Evolutionary conservation across 2,329 filamentous ascomycete genomes (phyloP), one percentile per base, ranked within the genome.

Genomic region (Rosellinia necatrix): DNA sequence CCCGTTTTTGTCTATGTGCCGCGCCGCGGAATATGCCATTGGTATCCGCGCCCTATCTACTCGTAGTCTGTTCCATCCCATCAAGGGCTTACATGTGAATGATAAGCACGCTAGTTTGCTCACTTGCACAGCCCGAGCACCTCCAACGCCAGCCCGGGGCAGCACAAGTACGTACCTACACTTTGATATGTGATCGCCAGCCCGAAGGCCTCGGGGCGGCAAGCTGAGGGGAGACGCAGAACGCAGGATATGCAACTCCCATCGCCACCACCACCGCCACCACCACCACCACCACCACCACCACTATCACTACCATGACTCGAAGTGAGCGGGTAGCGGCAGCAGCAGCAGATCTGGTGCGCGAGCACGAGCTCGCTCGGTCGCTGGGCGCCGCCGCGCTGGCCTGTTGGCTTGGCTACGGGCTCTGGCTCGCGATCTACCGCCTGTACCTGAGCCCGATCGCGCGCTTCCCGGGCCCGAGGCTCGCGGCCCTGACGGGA

Each of bases 381-480:
- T 34, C 27, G 17, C 37, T 50, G 5, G 37, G 30, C 17, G 6
- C n/a, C 21, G 24, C 21, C 3, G 37, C 37, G 17, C 21, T 50
- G 17, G n/a, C 34, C 5, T 24, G n/a, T 17, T 54, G 48, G 37
- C 9, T 50, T 24, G 48, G 37, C n/a, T 50, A 42, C 24, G 35
- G 29, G 6, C n/a, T 56, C 13, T 50, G 44, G 27, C 32, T 56
- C 10, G 40, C 17, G 4, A 1, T 56, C 30, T 58, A 58, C 35
- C 42, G 55, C 7, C 19, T 58, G 3, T 46, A 40, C n/a, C 22
- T 55, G 6, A 47, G 47, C 17, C 58, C 58, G 2, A 24, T 60
- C n/a, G 49, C 58, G 2, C 22, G 37, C 17, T 60, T 60, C n/a
- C 58, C 58, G 3, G 58, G 53, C 2, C 53, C 53, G 12, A 48